Evolutionary conservation across 2,329 filamentous ascomycete species (phyloP), one percentile per base, ranked within the genome.

Genomic region (Nothophaeocryptopus gaeumannii): DNA sequence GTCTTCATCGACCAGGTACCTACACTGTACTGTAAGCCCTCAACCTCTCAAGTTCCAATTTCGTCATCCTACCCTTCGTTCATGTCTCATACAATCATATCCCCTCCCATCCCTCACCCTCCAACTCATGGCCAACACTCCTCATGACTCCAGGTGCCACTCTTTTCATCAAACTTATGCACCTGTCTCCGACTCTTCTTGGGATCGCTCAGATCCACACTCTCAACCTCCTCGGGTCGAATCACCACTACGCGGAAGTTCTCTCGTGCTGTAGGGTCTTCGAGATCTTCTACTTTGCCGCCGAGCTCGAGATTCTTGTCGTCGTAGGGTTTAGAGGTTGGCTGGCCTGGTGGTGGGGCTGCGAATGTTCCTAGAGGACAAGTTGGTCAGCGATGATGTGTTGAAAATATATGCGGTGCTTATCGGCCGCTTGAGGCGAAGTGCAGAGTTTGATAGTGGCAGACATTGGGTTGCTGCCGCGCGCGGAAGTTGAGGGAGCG

Each of bases 181-280:
- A 80, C 73, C 75, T 83, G 87, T 61, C 90, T 76, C 56, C 78
- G 74, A 10, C 77, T 76, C 53, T 80, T 79, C 39, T 78, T 77
- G 1, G 84, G 81, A 63, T 89, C 80, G 49, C 79, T 83, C 45
- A 95, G 69, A 66, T 93, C 86, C 12, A 87, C 75, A 61, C 79
- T 77, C 66, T 95, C 90, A 14, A 95, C 84, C 66, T 87, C 82
- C 8, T 87, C 80, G 0, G 95, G 84, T 41, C 84, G 82, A 66
- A 99, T 93, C 64, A 93, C 84, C 3, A 96, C 88, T 0, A 96
- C 88, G 45, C 92, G 77, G 66, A 95, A 96, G 67, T 95, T 88
- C 57, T 72, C 73, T 58, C 89, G 77, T 35, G 89, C 88, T 47
- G 85, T 70, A 31, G 73, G 68, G 61, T 97, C 89, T 38, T 88